These are phyloP conservation scores for Torulaspora franciscae DNA, from an alignment of 805 yeast species.

Conservation along the genomic window DNA sequence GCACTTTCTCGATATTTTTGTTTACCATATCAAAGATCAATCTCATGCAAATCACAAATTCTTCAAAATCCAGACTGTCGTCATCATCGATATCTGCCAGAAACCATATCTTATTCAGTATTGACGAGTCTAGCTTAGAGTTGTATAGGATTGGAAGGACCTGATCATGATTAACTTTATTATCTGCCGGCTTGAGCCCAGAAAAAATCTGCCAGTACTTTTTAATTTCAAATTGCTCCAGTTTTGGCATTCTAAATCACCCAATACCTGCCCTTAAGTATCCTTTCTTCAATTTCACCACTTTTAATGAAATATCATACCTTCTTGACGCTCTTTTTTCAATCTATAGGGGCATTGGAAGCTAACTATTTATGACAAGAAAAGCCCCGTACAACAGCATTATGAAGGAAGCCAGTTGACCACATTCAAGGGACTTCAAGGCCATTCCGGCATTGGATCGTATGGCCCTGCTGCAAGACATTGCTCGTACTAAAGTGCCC, in stretches of 20 bases:
- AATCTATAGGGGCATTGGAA: slow-evolving; percentile 4
- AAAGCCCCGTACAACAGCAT: background rate
- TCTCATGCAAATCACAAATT: slow-evolving; percentile 96
- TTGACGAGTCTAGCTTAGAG: slow-evolving; percentile 73
- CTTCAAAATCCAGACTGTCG: slow-evolving; percentile 91
- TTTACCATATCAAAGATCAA: slow-evolving; percentile 87
- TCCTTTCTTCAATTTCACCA: background rate
- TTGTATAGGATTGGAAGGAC: slow-evolving; percentile 84
- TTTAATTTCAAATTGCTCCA: slow-evolving; percentile 93
- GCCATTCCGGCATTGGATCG: background rate
- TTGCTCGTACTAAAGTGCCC: too few relatives aligned
- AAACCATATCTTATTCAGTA: slow-evolving; percentile 83
- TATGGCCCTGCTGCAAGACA: too few relatives aligned
- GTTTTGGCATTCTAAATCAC: slow-evolving; percentile 46
- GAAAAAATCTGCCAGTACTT: slow-evolving; percentile 97
- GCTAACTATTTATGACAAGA: background rate
- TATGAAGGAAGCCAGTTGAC: background rate
- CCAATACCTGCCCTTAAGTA: background rate
- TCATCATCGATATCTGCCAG: slow-evolving; percentile 89
- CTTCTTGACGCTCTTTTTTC: background rate
- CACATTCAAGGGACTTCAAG: background rate
- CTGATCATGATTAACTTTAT: slow-evolving; percentile 77
- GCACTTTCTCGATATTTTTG: slow-evolving; percentile 57
- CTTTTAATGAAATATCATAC: background rate
- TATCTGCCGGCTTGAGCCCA: slow-evolving; percentile 77